These are phyloP conservation scores for Cercophora scortea DNA, from an alignment of 495 filamentous ascomycete species.

Conservation along the genomic window DNA sequence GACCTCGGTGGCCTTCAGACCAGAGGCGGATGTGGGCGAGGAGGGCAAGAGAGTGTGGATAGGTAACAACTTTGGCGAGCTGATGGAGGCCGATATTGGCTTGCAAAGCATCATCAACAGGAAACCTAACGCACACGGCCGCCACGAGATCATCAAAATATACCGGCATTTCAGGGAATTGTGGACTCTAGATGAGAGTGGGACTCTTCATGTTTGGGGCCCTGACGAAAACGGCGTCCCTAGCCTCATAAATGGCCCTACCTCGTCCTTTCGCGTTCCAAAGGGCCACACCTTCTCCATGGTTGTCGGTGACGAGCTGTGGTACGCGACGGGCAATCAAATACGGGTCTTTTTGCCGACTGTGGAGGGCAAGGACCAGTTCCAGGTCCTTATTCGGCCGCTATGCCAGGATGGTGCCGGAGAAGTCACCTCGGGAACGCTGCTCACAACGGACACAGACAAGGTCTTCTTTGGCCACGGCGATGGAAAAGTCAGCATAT, in stretches of 20 bases:
- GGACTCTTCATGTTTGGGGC: constrained; percentile 80
- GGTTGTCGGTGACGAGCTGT: constrained; percentile 68
- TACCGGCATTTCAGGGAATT: constrained; percentile 79
- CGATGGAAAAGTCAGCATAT: constrained; percentile 91
- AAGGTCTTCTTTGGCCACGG: constrained; percentile 84
- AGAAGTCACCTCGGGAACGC: constrained; percentile 80
- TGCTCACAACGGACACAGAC: constrained; percentile 65
- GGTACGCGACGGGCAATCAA: constrained; percentile 84
- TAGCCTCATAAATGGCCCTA: constrained; percentile 57
- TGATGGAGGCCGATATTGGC: constrained; percentile 77
- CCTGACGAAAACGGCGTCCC: constrained; percentile 70
- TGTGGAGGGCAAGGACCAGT: constrained; percentile 52
- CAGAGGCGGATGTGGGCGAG: constrained; percentile 60
- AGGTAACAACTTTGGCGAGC: constrained; percentile 76
- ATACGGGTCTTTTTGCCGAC: constrained; percentile 77
- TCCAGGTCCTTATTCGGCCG: constrained; percentile 64
- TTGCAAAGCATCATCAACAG: constrained; percentile 57
- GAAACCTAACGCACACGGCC: constrained; percentile 64
- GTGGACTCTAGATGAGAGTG: constrained; percentile 91
- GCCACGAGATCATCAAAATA: constrained; percentile 80
- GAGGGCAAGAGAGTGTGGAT: constrained; percentile 87
- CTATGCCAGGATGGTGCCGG: constrained; percentile 59
- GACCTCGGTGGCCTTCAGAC: constrained; percentile 78
- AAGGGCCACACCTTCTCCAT: constrained; percentile 85
- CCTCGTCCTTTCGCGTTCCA: constrained; percentile 59